Evolutionary conservation across 1,284 basidiomycete species (phyloP), one percentile per base, ranked within the genome.

Genomic region (Phellinidium pouzarii): DNA sequence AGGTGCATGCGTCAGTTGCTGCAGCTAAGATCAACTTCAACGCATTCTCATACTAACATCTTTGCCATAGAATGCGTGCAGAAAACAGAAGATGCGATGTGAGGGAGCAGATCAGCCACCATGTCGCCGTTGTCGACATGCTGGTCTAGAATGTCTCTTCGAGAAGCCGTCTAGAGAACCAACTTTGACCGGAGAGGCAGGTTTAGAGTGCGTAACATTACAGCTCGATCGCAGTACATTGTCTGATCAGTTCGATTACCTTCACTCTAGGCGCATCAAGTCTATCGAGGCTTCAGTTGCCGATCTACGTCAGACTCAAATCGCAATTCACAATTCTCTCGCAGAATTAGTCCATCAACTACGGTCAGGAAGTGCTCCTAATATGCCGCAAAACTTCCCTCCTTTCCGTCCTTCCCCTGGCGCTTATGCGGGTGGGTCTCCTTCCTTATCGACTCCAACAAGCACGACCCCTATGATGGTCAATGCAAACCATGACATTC

Each of bases 61-160:
- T n/a, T 4, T 41, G 29, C 38, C 50, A 50, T 59, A 88, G 86
- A 88, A 88, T 81, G 85, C 85, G 14, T 89, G 87, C 66, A 75
- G 87, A 59, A 87, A 88, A 63, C 88, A 91, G 70, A 91, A 91
- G 69, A 91, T 91, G 87, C 75, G 87, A 60, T 91, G 87, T 61
- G 87, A 93, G 72, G 90, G 89, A 4, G 91, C 91, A 42, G 91
- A 94, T 66, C 89, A 88, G 60, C 91, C 91, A 25, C 92, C 92
- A 17, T 95, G 92, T 68, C 84, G 88, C 63, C 80, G 92, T 36
- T 95, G 92, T 67, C 78, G 87, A 44, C 87, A 91, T 61, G 83
- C 87, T 20, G 84, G 87, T 5, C 76, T 92, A 17, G 85, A 89
- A 46, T 94, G 91, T 71, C 76, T 93, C 17, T 94, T 94, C 62